phyloP scores from a whole-genome alignment of 208 protist genomes.

The Trypanosoma conorhini region DNA sequence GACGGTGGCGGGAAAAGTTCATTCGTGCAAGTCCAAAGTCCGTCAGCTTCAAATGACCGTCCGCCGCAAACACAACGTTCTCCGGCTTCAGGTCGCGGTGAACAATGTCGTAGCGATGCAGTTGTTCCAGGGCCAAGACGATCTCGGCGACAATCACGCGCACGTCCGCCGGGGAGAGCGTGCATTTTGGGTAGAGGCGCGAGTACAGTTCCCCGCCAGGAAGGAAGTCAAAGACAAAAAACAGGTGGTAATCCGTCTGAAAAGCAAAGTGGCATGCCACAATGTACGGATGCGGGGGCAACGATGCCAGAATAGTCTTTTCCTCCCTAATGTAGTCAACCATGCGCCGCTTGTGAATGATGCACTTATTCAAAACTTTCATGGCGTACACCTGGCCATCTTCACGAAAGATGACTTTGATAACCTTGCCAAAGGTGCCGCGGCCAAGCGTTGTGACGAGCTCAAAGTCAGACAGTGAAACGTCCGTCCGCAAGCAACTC shows the following conservation, averaged over 20 bases:
- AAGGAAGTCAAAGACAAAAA: conserved; percentile 93
- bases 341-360: conserved; percentile 81
- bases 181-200: conserved; percentile 79
- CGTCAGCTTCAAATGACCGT: conserved; percentile 83
- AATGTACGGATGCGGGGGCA: conserved; percentile 90
- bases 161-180: conserved; percentile 46
- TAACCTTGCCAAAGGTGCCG: conserved; percentile 95
- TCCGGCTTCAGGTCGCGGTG: conserved; percentile 92
- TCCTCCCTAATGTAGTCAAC: conserved; percentile 89
- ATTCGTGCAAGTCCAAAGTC: conserved; percentile 91
- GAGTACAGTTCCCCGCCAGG: conserved; percentile 95
- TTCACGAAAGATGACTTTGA: conserved; percentile 80
- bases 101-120: conserved; percentile 85
- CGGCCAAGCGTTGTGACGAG: conserved; percentile 89
- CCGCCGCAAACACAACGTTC: conserved; percentile 82
- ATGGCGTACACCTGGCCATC: conserved; percentile 84
- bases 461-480: conserved; percentile 81
- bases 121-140: conserved; percentile 84
- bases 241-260: conserved; percentile 85
- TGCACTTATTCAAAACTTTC: conserved; percentile 90
- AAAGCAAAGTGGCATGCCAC: conserved; percentile 87
- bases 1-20: conserved; percentile 59
- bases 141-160: conserved; percentile 92
- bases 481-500: conserved; percentile 23
- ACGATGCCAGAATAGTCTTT: conserved; percentile 61